Percentiles rank a stretch among this genome's conserved stretches.
phyloP scores from a whole-genome alignment of 345 rosid species.

The Pistacia atlantica region DNA sequence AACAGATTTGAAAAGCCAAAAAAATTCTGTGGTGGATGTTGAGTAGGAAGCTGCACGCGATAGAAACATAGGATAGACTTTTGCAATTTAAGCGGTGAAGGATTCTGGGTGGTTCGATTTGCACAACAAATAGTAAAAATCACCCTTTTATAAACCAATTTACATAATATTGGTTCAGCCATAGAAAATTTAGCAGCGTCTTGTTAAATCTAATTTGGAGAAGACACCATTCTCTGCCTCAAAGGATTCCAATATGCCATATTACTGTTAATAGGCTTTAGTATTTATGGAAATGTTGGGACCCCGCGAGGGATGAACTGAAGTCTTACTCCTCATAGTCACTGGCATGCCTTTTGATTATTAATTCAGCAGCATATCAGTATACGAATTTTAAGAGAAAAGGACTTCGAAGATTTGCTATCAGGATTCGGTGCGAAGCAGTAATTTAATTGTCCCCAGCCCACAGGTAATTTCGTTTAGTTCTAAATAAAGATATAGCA shows the following conservation, averaged over 20 bases:
- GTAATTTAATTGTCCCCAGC: no score
- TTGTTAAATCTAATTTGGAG: constrained; percentile 8
- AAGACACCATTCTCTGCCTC: constrained; percentile 28
- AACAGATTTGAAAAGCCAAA: constrained; percentile 8
- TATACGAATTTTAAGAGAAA: no score
- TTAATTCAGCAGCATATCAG: neutral
- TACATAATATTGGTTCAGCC: no score
- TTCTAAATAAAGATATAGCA: no score
- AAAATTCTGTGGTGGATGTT: neutral
- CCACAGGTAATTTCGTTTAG: no score
- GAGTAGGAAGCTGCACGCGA: neutral
- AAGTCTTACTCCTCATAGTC: constrained; percentile 12
- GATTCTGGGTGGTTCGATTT: neutral
- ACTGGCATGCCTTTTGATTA: neutral
- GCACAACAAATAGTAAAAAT: neutral
- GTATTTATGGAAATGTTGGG: neutral
- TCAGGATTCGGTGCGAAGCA: no score
- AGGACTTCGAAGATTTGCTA: no score
- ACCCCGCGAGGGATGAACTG: constrained; percentile 17
- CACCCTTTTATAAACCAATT: constrained; percentile 15
- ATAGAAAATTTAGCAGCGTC: neutral
- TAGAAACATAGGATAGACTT: neutral
- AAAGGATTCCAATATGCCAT: constrained; percentile 35
- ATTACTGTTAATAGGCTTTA: neutral
- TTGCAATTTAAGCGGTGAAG: neutral